phyloP scores from a whole-genome alignment of 148 eudicot genomes.

The Silene uniflora region DNA sequence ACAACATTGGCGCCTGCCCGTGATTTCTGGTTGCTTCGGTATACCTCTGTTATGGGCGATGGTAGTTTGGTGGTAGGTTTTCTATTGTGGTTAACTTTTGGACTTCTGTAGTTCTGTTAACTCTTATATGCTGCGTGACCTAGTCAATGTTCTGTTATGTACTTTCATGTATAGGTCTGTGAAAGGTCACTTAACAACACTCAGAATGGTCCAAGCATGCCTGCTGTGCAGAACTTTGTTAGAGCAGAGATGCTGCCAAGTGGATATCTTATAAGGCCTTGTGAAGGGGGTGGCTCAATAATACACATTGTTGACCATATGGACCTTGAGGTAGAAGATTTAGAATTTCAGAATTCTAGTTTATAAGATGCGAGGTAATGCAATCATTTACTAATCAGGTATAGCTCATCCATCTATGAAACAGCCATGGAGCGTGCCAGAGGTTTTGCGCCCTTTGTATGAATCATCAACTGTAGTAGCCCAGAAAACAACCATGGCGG shows the following conservation, averaged over 20 bases:
- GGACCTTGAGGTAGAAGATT: constrained; percentile 57
- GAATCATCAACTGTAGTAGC: constrained; percentile 74
- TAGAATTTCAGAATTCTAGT: neutral
- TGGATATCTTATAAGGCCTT: constrained; percentile 75
- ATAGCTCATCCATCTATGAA: constrained; percentile 5
- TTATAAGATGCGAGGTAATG: neutral
- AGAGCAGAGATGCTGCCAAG: constrained; percentile 79
- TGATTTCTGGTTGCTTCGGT: constrained; percentile 93
- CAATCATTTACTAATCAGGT: constrained; percentile 11
- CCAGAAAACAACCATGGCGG: constrained; percentile 79
- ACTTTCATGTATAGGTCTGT: constrained; percentile 50
- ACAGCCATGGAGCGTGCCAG: constrained; percentile 85
- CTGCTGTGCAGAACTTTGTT: constrained; percentile 66
- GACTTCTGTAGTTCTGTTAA: neutral
- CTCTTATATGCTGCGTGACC: neutral
- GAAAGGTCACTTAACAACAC: constrained; percentile 88
- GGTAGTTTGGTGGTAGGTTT: constrained; percentile 84
- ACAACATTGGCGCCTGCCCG: constrained; percentile 97
- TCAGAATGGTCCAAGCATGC: constrained; percentile 85
- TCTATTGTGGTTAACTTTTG: neutral
- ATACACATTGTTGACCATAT: constrained; percentile 79
- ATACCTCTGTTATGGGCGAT: constrained; percentile 88
- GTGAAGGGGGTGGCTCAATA: constrained; percentile 83
- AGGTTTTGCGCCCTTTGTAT: constrained; percentile 73
- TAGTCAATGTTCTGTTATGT: neutral